Evolutionary conservation across 306 rosid genomes (phyloP), one percentile per base, ranked within the genome.

Genomic region (Senna siamea): DNA sequence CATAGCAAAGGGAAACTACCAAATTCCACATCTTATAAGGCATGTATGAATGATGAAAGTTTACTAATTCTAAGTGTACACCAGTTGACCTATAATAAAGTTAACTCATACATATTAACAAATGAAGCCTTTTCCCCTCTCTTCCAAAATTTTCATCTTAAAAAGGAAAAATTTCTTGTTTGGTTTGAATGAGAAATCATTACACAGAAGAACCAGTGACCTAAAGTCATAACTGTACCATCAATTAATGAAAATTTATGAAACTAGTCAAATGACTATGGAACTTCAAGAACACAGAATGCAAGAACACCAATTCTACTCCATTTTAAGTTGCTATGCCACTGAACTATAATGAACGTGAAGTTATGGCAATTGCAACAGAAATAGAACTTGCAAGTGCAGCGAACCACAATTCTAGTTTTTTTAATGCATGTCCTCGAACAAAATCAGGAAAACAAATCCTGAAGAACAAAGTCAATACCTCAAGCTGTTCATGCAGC

Each of bases 401-500:
- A 75, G 51, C 26, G 44, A 68, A 67, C 40, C 65, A 80, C 34
- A 57, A 70, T 77, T 76, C 58, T 58, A 56, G 50, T 7, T 6
- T 66, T n/a, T 59, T 47, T 44, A 56, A 66, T 62, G 50, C 66
- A 69, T 51, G 62, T 38, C 66, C 62, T 48, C 13, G 28, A 77
- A 69, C 60, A 78, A 57, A 26, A 77, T 46, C 40, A 53, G 60
- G 68, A 43, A 67, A 78, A 34, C 26, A 48, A 76, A 67, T 63
- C 40, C 55, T 40, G 7, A 74, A 44, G 40, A 77, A 62, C 56
- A 48, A 58, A 50, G 80, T 71, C 32, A 76, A 78, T 68, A 95
- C 99, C 96, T 95, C 99, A 59, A 95, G 99, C 76, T 95, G 99
- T 78, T 95, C 98, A 38, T 95, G 99, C 79, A 95, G 83, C 77